phyloP scores from a whole-genome alignment of 306 rosid genomes.

The Citrullus mucosospermus region DNA sequence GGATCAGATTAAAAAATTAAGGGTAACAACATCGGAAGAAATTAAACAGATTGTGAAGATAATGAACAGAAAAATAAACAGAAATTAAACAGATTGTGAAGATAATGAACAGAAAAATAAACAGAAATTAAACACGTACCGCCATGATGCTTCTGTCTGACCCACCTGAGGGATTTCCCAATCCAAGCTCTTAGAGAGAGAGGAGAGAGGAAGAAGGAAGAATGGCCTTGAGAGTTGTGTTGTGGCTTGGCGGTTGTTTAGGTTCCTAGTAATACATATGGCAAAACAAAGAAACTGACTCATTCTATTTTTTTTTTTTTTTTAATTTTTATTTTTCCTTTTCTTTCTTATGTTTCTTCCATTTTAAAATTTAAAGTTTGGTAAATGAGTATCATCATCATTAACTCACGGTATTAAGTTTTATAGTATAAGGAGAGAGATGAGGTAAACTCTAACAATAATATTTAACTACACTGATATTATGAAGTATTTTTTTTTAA shows the following conservation, averaged over 20 bases:
- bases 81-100: not conserved
- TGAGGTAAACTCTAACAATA: too few species aligned
- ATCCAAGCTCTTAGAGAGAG: not conserved
- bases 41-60: not conserved
- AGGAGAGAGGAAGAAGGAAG: not conserved
- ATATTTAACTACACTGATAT: too few species aligned
- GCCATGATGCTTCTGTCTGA: not conserved
- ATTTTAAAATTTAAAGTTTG: too few species aligned
- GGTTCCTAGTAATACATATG: not conserved
- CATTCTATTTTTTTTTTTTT: not conserved
- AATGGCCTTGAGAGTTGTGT: not conserved
- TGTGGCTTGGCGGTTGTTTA: slow-evolving; percentile 12
- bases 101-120: not conserved
- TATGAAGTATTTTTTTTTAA: too few species aligned
- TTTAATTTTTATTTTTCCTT: too few species aligned
- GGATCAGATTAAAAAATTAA: not conserved
- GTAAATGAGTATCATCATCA: too few species aligned
- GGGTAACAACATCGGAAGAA: not conserved
- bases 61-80: not conserved
- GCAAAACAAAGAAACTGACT: not conserved
- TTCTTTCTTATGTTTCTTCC: not conserved
- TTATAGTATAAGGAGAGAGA: too few species aligned
- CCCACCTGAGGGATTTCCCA: not conserved
- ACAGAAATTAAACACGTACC: not conserved
- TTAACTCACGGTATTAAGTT: too few species aligned